Conservation (phyloP, 2,329 filamentous ascomycete genomes). For the Lasiodiplodia sp. region DNA sequence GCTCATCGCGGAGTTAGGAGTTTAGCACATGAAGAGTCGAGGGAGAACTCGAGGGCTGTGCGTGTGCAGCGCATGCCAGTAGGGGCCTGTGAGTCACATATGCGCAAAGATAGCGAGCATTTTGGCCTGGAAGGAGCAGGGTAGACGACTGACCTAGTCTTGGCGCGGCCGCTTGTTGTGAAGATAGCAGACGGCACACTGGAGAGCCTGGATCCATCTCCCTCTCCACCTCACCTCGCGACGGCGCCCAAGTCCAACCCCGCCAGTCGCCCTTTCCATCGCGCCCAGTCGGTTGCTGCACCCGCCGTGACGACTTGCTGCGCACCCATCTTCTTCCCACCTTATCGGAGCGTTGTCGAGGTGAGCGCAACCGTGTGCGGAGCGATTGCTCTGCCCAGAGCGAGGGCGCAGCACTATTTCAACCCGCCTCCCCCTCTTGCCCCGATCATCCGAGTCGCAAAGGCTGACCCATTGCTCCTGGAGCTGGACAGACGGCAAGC, state of each 20-base stretch:
- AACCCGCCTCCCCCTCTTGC: conserved; percentile 1
- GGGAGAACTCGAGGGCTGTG: background rate
- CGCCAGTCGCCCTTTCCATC: background rate
- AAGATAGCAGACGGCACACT: conserved; percentile 25
- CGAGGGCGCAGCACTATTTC: conserved; percentile 25
- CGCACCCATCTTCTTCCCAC: background rate
- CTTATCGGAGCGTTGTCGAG: conserved; percentile 19
- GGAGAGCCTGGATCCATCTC: conserved; percentile 3
- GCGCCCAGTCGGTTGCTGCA: background rate
- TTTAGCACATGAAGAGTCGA: background rate
- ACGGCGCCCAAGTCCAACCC: background rate
- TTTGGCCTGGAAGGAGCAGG: conserved; percentile 10
- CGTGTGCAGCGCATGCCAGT: conserved; percentile 16
- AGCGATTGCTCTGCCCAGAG: conserved; percentile 4
- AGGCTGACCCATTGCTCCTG: conserved; percentile 7
- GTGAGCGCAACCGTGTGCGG: conserved; percentile 14
- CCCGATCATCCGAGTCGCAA: conserved; percentile 8
- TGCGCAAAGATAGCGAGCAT: conserved; percentile 5
- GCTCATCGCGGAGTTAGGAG: conserved; percentile 25
- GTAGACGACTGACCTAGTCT: conserved; percentile 23
- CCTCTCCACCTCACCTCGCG: conserved; percentile 7
- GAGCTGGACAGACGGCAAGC: conserved; percentile 11
- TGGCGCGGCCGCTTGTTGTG: conserved; percentile 22
- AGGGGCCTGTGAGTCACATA: conserved; percentile 17
- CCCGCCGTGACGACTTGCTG: background rate